These are phyloP conservation scores for Mortierella polycephala DNA, from an alignment of 371 early-diverging fungal species.

Conservation along the genomic window DNA sequence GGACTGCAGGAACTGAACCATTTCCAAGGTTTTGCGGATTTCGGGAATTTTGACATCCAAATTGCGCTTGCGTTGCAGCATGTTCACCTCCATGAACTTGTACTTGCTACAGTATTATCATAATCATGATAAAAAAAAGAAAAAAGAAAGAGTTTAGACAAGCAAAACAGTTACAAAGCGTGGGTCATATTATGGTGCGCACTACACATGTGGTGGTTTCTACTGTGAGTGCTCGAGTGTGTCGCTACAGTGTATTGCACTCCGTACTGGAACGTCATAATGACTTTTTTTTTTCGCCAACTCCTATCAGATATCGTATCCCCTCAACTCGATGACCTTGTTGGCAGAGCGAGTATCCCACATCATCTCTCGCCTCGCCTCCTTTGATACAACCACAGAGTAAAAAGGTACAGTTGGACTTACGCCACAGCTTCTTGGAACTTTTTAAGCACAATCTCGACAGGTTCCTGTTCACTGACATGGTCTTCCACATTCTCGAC, in stretches of 20 bases:
- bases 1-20: conserved; percentile 81
- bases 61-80: conserved; percentile 81
- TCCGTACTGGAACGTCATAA: too few relatives aligned
- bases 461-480: conserved; percentile 74
- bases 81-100: conserved; percentile 95
- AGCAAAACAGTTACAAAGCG: neutral
- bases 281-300: neutral
- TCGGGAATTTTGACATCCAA: conserved; percentile 96
- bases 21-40: conserved; percentile 90
- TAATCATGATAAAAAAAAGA: conserved; percentile 1
- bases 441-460: conserved; percentile 87
- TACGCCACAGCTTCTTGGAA: conserved; percentile 93
- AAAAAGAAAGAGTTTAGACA: neutral
- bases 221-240: neutral
- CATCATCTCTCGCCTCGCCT: too few relatives aligned
- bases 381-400: too few relatives aligned
- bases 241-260: too few relatives aligned
- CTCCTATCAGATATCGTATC: too few relatives aligned
- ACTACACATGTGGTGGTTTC: too few relatives aligned
- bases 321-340: too few relatives aligned
- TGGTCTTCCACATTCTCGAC: conserved; percentile 94
- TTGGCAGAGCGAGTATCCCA: too few relatives aligned
- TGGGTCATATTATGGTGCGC: too few relatives aligned
- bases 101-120: conserved; percentile 81
- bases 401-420: conserved; percentile 11